Conservation (phyloP, 2,329 filamentous ascomycete genomes). For the Dactylonectria estremocensis region DNA sequence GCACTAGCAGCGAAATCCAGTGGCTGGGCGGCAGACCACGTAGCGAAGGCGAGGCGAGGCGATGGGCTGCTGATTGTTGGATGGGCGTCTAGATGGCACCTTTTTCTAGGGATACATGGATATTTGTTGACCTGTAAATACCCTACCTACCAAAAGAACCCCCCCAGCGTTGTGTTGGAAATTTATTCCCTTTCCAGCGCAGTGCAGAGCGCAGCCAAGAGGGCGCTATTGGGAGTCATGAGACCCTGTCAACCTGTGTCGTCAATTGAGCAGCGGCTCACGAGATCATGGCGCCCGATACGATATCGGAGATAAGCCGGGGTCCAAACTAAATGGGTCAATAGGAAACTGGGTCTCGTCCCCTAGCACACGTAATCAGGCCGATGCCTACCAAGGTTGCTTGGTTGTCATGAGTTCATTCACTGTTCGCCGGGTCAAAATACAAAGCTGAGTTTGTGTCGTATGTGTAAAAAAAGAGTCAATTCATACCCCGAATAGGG, state of each 20-base stretch:
- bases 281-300: slow-evolving; percentile 45
- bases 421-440: background rate
- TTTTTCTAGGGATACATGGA: slow-evolving; percentile 31
- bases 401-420: slow-evolving; percentile 8
- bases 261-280: slow-evolving; percentile 37
- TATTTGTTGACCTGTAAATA: slow-evolving; percentile 43
- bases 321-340: background rate
- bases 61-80: slow-evolving; percentile 3
- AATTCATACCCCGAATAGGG: slow-evolving; percentile 43
- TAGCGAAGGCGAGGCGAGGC: slow-evolving; percentile 29
- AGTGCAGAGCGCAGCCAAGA: slow-evolving; percentile 26
- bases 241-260: slow-evolving; percentile 18
- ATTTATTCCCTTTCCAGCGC: slow-evolving; percentile 3
- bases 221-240: slow-evolving; percentile 40
- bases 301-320: slow-evolving; percentile 51
- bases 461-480: slow-evolving; percentile 30
- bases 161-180: slow-evolving; percentile 15
- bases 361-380: slow-evolving; percentile 25
- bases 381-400: background rate
- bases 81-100: slow-evolving; percentile 19
- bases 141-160: slow-evolving; percentile 2
- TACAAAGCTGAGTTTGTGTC: background rate
- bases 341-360: background rate
- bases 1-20: slow-evolving; percentile 22
- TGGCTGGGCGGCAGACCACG: slow-evolving; percentile 27